Percentiles rank a stretch among this genome's conserved stretches.
These are phyloP conservation scores for Camelina neglecta DNA, from an alignment of 345 rosid genomes.

Conservation along the genomic window DNA sequence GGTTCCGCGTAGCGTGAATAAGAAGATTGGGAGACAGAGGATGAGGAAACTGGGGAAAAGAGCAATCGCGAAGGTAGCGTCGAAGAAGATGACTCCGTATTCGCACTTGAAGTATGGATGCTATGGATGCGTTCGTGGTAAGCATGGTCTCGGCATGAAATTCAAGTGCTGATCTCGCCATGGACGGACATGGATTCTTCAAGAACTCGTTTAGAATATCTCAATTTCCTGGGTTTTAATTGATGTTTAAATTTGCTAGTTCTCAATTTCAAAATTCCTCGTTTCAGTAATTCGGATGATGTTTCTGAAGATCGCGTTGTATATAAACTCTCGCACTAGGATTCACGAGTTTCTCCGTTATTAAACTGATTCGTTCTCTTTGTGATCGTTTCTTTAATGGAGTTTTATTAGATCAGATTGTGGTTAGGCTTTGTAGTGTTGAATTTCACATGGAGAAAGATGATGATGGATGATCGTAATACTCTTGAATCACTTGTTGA, in stretches of 20 bases:
- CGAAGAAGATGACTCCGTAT: slow-evolving; percentile 50
- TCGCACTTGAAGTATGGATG: slow-evolving; percentile 38
- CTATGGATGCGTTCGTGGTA: slow-evolving; percentile 48
- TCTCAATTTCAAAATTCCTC: slow-evolving; percentile 25
- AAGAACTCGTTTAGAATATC: slow-evolving; percentile 21
- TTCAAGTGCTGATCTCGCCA: slow-evolving; percentile 34
- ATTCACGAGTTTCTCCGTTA: not conserved
- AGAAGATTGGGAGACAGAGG: slow-evolving; percentile 53
- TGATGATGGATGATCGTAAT: not conserved
- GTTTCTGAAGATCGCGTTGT: slow-evolving; percentile 21
- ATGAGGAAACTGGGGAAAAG: slow-evolving; percentile 57
- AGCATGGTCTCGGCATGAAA: slow-evolving; percentile 51
- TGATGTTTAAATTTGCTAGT: slow-evolving; percentile 38
- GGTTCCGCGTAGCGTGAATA: slow-evolving; percentile 47
- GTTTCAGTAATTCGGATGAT: not conserved
- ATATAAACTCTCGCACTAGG: slow-evolving; percentile 23
- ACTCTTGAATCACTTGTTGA: not conserved
- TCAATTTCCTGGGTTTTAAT: slow-evolving; percentile 27
- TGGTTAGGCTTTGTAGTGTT: slow-evolving; percentile 3
- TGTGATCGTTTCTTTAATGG: not conserved
- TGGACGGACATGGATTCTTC: slow-evolving; percentile 4
- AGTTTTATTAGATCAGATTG: slow-evolving; percentile 5
- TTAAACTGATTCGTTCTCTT: not conserved
- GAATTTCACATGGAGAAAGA: slow-evolving; percentile 1
- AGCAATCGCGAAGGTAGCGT: slow-evolving; percentile 45